Percentiles rank a stretch among this genome's conserved stretches.
phyloP scores from a whole-genome alignment of 768 basidiomycete species.

The Dioszegia crocea region DNA sequence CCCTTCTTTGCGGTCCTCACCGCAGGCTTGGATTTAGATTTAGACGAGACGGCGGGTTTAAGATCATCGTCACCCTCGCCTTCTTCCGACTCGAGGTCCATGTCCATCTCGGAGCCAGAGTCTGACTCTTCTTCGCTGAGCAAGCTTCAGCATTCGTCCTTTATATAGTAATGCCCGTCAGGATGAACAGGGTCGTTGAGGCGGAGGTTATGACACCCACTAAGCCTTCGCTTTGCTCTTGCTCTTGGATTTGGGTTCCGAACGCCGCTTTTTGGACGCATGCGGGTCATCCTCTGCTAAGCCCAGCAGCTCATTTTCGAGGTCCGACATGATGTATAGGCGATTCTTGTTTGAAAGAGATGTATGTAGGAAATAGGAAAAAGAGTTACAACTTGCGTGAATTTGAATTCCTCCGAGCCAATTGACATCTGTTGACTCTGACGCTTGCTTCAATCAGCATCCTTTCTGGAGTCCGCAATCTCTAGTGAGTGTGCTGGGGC shows the following conservation, averaged over 20 bases:
- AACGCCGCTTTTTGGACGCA: slow-evolving; percentile 25
- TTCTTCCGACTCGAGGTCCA: slow-evolving; percentile 52
- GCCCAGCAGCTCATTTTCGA: slow-evolving; percentile 48
- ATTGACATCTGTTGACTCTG: not conserved
- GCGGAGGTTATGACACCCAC: slow-evolving; percentile 19
- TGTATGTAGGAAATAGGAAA: not conserved
- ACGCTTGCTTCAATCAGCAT: not conserved
- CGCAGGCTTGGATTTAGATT: slow-evolving; percentile 22
- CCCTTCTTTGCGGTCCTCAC: slow-evolving; percentile 7
- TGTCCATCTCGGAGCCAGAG: slow-evolving; percentile 52
- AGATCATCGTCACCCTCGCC: slow-evolving; percentile 54
- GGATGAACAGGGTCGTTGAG: not conserved
- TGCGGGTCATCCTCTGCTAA: slow-evolving; percentile 46
- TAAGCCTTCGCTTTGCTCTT: slow-evolving; percentile 22
- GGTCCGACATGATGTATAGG: slow-evolving; percentile 34
- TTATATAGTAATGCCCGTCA: not conserved
- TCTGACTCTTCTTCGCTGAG: slow-evolving; percentile 31
- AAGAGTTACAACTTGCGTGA: not conserved
- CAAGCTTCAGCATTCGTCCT: not conserved
- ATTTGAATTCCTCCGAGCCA: not conserved
- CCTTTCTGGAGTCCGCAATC: too few relatives aligned
- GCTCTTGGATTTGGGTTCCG: not conserved
- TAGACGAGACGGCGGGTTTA: slow-evolving; percentile 4
- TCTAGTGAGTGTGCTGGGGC: too few relatives aligned
- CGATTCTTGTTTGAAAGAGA: not conserved